These are phyloP conservation scores for Solanum chilense DNA, from an alignment of 257 asterid species.

Conservation along the genomic window DNA sequence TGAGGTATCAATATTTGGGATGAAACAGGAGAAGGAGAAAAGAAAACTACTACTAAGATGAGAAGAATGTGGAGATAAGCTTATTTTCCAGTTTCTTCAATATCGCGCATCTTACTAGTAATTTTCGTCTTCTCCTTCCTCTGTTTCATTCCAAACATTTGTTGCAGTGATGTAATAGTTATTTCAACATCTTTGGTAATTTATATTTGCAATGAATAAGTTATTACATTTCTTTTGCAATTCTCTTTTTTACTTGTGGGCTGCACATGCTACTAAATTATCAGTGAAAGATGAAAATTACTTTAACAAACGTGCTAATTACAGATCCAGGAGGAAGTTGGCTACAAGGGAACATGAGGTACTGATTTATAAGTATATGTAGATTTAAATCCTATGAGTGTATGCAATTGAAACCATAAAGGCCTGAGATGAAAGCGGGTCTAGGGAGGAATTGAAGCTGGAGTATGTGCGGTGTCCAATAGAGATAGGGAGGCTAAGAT, in stretches of 20 bases:
- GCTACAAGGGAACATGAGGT: constrained; percentile 23
- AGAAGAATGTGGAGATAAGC: background rate
- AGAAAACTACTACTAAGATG: background rate
- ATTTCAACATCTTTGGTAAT: background rate
- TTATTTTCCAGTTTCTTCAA: background rate
- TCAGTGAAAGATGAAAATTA: background rate
- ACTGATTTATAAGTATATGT: background rate
- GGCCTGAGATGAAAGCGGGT: background rate
- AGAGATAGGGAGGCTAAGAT: background rate
- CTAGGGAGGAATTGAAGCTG: background rate
- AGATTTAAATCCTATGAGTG: background rate
- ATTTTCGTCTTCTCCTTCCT: background rate
- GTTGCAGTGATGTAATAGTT: background rate
- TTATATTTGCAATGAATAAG: background rate
- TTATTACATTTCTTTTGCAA: background rate
- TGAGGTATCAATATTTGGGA: background rate
- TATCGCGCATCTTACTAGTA: background rate
- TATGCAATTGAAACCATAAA: background rate
- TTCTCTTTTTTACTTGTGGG: background rate
- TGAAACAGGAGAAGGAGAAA: background rate
- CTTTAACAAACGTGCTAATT: background rate
- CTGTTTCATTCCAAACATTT: background rate
- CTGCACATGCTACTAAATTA: background rate
- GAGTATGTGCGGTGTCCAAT: background rate
- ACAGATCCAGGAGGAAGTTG: background rate